Percentiles rank a stretch among this genome's conserved stretches.
Evolutionary conservation across 352 stramenopile genomes (phyloP).

Genomic region (Pythium aquatile): DNA sequence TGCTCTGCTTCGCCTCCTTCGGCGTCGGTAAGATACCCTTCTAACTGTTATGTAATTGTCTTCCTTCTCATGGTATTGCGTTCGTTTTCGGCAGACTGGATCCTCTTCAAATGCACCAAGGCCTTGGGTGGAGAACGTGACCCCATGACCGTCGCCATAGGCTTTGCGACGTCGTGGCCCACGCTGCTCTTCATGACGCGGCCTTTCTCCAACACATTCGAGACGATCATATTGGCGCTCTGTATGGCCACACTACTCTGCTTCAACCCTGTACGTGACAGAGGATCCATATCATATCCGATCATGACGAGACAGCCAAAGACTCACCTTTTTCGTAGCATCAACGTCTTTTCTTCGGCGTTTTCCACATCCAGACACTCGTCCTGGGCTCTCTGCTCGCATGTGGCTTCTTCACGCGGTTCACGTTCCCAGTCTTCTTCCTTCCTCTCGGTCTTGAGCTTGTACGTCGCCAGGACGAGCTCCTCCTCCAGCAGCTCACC

Average conservation of each 20-base stretch:
- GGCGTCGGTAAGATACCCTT: constrained; percentile 29
- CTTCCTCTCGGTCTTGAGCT: constrained; percentile 68
- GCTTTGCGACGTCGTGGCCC: constrained; percentile 73
- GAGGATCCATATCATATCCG: too few species aligned
- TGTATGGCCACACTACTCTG: constrained; percentile 53
- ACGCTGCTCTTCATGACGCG: constrained; percentile 63
- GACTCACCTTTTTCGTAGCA: constrained; percentile 27
- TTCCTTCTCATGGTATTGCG: background rate
- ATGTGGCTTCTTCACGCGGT: constrained; percentile 73
- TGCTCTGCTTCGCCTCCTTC: constrained; percentile 66
- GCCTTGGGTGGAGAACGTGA: constrained; percentile 26
- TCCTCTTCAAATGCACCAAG: constrained; percentile 43
- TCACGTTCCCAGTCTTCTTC: constrained; percentile 86
- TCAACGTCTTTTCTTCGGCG: constrained; percentile 29
- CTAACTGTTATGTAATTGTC: background rate
- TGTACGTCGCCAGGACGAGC: constrained; percentile 48
- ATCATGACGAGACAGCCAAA: too few species aligned
- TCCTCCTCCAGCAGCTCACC: constrained; percentile 24
- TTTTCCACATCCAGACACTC: constrained; percentile 52
- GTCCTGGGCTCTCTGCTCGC: constrained; percentile 65
- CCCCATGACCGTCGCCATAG: constrained; percentile 31
- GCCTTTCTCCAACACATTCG: constrained; percentile 80
- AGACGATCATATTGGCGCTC: constrained; percentile 62
- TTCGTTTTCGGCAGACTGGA: constrained; percentile 27
- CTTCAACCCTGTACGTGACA: constrained; percentile 36